phyloP scores from a whole-genome alignment of 345 rosid species.

The Mallotus nudiflorus region DNA sequence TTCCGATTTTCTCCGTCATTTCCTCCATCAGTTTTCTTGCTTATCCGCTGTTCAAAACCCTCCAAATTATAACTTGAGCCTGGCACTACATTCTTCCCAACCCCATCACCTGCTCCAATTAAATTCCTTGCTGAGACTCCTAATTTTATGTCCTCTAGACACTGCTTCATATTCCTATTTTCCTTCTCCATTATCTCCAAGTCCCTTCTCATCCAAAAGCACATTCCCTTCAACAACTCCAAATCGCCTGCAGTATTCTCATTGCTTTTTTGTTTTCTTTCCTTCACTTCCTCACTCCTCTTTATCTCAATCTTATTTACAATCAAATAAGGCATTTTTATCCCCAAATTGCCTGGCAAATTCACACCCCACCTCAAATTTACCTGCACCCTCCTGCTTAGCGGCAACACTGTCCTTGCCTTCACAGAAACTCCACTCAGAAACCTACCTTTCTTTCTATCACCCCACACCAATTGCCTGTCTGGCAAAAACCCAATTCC shows the following conservation, averaged over 20 bases:
- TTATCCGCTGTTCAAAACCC: conserved; percentile 41
- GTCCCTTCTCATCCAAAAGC: conserved; percentile 55
- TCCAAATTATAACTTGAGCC: conserved; percentile 28
- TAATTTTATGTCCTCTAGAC: conserved; percentile 44
- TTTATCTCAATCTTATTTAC: conserved; percentile 58
- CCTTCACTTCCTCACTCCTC: conserved; percentile 40
- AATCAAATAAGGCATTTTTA: conserved; percentile 52
- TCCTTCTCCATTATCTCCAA: conserved; percentile 53
- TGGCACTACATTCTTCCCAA: conserved; percentile 29
- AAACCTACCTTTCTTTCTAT: conserved; percentile 27
- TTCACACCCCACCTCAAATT: conserved; percentile 56
- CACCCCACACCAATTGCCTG: conserved; percentile 27
- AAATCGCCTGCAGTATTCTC: conserved; percentile 35
- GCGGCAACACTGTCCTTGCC: conserved; percentile 53
- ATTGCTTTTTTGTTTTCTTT: conserved; percentile 21
- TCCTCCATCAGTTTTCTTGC: conserved; percentile 34
- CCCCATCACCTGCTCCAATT: conserved; percentile 15
- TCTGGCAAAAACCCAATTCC: conserved; percentile 28
- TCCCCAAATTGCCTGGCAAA: conserved; percentile 30
- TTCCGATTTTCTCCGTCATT: conserved; percentile 29
- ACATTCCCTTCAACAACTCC: conserved; percentile 53
- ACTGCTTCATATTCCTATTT: conserved; percentile 49
- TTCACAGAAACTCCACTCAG: conserved; percentile 38
- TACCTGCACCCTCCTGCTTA: conserved; percentile 39
- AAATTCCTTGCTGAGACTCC: conserved; percentile 25